Evolutionary conservation across 257 asterid species (phyloP), one percentile per base, ranked within the genome.

Genomic region (Leptodermis oblonga): DNA sequence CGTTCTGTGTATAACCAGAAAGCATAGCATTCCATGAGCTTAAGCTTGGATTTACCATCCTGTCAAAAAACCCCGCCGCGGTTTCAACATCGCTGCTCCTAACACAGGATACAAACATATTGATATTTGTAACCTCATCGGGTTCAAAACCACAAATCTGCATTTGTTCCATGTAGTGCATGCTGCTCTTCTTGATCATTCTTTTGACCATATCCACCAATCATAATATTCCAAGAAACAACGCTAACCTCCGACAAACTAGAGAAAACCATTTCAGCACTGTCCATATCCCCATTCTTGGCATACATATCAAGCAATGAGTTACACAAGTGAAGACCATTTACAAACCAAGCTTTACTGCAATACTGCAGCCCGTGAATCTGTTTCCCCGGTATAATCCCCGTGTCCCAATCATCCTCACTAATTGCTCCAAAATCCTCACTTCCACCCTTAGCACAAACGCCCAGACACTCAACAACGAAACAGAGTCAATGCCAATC

Each of bases 181-280:
- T 52, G n/a, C n/a, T 3, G 84, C 85, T 69, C 46, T 83, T 25
- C 62, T 81, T 74, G 79, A n/a, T 77, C 37, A 68, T 65, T 64
- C 39, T 65, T 69, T 74, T 81, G 86, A 54, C 88, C 90, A 78
- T 83, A 83, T 25, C 92, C 94, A 36, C 86, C 84, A 14, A 89
- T 82, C 96, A 89, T 89, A 46, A 89, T 81, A 69, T 89, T 89
- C 96, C 94, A 89, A 1, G 90, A 87, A 72, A 87, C 88, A 42
- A 83, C 83, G 73, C 82, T 87, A 51, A 82, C 84, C 70, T 85
- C 81, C 2, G 60, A 43, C 78, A 86, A 68, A 54, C 65, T 74
- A 53, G 78, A 59, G 77, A 88, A 83, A 67, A 85, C 62, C 42
- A 45, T 76, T 74, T 86, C 91, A 18, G 96, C 90, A 76, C 67